These are phyloP conservation scores for Platismatia glauca DNA, from an alignment of 495 filamentous ascomycete species.

Conservation along the genomic window DNA sequence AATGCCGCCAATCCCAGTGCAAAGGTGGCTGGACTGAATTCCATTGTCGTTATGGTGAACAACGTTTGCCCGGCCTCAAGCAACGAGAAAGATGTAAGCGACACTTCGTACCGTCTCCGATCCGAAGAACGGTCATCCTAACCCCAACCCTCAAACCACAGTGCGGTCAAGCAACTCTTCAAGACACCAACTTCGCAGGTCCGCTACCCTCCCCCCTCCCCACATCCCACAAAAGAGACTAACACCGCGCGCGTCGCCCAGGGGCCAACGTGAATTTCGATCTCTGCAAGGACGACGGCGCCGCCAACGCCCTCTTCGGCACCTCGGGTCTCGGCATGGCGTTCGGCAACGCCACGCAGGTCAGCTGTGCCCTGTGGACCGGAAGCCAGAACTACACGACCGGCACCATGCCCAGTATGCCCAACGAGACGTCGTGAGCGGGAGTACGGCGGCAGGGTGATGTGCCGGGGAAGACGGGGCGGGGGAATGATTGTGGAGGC, in stretches of 20 bases:
- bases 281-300: constrained; percentile 31
- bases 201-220: background rate
- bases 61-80: constrained; percentile 31
- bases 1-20: background rate
- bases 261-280: constrained; percentile 33
- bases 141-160: constrained; percentile 13
- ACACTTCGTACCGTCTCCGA: too few species aligned
- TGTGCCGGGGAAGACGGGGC: too few species aligned
- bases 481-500: background rate
- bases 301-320: constrained; percentile 30
- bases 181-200: constrained; percentile 29
- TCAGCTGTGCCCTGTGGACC: constrained; percentile 22
- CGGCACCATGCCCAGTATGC: background rate
- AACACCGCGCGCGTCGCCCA: background rate
- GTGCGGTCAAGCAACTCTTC: constrained; percentile 26
- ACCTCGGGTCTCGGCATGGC: constrained; percentile 25
- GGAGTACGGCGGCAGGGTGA: too few species aligned
- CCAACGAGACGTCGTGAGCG: background rate
- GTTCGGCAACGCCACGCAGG: constrained; percentile 25
- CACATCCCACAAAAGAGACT: background rate
- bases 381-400: constrained; percentile 7
- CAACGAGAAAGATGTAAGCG: constrained; percentile 17
- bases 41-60: constrained; percentile 28
- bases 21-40: background rate
- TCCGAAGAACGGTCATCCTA: background rate